These are phyloP conservation scores for Magnolia sinica DNA, from an alignment of 164 flowering plant species.

Conservation along the genomic window DNA sequence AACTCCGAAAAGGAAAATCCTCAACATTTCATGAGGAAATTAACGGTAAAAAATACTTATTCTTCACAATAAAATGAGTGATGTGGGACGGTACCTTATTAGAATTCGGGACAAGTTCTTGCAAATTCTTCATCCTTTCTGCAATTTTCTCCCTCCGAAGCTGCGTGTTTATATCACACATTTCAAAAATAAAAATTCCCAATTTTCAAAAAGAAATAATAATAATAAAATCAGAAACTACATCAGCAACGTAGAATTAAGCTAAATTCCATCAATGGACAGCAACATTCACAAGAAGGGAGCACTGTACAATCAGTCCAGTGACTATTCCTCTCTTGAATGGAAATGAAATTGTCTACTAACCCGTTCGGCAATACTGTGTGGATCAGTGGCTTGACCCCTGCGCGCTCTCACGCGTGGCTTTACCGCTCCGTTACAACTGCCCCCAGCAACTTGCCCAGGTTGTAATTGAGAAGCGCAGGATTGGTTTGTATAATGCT, in stretches of 20 bases:
- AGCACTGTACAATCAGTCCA: background rate
- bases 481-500: constrained; percentile 16
- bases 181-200: background rate
- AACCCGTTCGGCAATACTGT: constrained; percentile 67
- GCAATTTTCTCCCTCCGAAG: constrained; percentile 64
- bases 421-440: constrained; percentile 24
- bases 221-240: background rate
- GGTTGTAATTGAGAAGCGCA: constrained; percentile 21
- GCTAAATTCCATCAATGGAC: background rate
- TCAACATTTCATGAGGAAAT: no score
- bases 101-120: constrained; percentile 60
- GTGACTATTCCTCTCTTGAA: background rate
- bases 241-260: background rate
- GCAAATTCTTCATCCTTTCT: constrained; percentile 60
- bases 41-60: no score
- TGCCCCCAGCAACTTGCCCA: constrained; percentile 12
- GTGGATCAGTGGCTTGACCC: constrained; percentile 72
- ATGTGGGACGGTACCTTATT: constrained; percentile 37
- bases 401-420: constrained; percentile 52
- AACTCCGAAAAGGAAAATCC: background rate
- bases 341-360: constrained; percentile 7
- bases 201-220: background rate
- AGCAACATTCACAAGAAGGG: background rate
- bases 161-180: constrained; percentile 23
- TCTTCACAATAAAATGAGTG: background rate